Base-by-base conservation (phyloP, 2,329 filamentous ascomycete genomes). In the Colletotrichum limetticola region DNA sequence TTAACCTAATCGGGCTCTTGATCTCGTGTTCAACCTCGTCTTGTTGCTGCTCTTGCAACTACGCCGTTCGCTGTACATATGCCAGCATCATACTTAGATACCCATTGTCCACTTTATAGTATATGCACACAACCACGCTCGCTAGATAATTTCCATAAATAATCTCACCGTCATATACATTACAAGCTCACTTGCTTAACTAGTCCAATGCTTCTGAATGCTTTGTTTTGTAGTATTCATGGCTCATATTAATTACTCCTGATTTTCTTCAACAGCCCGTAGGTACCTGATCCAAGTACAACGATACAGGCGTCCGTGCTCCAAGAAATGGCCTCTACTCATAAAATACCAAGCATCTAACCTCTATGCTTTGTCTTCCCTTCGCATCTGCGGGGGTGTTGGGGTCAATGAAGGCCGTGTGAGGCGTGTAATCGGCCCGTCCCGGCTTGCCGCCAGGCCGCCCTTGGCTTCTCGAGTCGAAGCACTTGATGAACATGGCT, bases 301-400 rank as follows among this genome's bases (percentile, higher is more conserved):
- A 22, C 2, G 19, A 19, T 19, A 22, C 4, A 19, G 3, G 1
- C 11, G 42, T 22, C 42, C 8, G 42, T 49, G 42, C 42, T 49
- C 8, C 19, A 3, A n/a, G 4, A 4, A 8, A 49, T 4, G 2
- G 12, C 6, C 11, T 14, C 22, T 74, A 74, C 42, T 89, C 87
- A 75, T 91, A 91, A 76, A 91, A 91, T 0, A 92, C 87, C 78
- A 92, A 80, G 71, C 89, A 90, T 76, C 91, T 82, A 1, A 92
- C 90, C 82, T 92, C 91, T 73, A 92, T 92, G 77, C 89, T 91
- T 82, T 92, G 87, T 75, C 91, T 77, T 9, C 89, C 89, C 76
- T 91, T 90, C 2, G 93, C 94, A 56, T 91, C 93, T 16, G 87
- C 84, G 1, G 91, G 89, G 1, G 93, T 94, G 72, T 92, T 85